These are phyloP conservation scores for Phlebiopsis flavidoalba DNA, from an alignment of 768 basidiomycete genomes.

Conservation along the genomic window DNA sequence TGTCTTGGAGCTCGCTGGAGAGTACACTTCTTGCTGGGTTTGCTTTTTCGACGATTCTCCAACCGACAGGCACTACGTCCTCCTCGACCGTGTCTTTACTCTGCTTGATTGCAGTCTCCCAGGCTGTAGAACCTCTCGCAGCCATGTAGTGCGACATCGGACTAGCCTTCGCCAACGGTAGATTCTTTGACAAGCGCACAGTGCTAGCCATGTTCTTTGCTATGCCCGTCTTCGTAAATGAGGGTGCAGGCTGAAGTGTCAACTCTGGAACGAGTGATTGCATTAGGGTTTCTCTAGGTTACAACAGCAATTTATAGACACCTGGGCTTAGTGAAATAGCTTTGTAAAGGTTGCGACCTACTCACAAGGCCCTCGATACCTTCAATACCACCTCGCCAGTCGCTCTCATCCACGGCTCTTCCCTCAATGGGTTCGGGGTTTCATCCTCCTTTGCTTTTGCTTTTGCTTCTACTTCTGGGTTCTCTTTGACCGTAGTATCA, in stretches of 20 bases:
- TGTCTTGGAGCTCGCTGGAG: slow-evolving; percentile 43
- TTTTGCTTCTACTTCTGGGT: background rate
- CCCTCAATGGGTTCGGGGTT: background rate
- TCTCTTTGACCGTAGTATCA: background rate
- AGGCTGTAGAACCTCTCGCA: slow-evolving; percentile 69
- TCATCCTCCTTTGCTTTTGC: background rate
- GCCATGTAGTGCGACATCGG: slow-evolving; percentile 67
- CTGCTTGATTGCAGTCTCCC: slow-evolving; percentile 66
- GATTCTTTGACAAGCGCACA: slow-evolving; percentile 59
- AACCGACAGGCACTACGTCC: slow-evolving; percentile 60
- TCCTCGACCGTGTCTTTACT: slow-evolving; percentile 44
- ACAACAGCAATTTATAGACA: background rate
- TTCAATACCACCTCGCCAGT: slow-evolving; percentile 40
- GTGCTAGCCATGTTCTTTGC: slow-evolving; percentile 57
- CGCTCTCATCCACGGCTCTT: slow-evolving; percentile 25
- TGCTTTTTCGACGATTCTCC: slow-evolving; percentile 66
- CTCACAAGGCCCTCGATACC: slow-evolving; percentile 60
- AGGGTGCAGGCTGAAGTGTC: slow-evolving; percentile 41
- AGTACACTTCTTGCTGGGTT: slow-evolving; percentile 33
- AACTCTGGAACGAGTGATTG: slow-evolving; percentile 36
- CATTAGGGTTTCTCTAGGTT: slow-evolving; percentile 8
- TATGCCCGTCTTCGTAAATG: slow-evolving; percentile 51
- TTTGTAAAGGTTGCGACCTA: slow-evolving; percentile 12
- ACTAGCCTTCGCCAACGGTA: slow-evolving; percentile 47
- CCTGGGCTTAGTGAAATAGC: background rate